Base-by-base conservation (phyloP, 2,329 filamentous ascomycete genomes). In the Pestalotiopsis sp. region DNA sequence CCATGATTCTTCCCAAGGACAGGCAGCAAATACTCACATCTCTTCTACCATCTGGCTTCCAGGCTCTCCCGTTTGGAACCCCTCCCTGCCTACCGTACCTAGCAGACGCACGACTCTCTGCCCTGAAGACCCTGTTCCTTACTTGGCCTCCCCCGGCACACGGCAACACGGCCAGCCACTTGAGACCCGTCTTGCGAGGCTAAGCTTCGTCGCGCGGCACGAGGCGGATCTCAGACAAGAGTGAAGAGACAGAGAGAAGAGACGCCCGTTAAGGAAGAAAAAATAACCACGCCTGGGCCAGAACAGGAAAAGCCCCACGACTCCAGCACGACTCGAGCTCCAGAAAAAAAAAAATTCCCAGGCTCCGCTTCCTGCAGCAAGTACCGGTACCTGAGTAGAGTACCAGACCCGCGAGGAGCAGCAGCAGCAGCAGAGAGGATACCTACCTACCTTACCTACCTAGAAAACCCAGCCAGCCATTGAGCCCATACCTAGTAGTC, bases 171-270 rank as follows among this genome's bases (percentile, higher is more conserved):
- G 59, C 27, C 27, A 62, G 25, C 25, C 23, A 36, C 27, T 36
- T 62, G 59, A 36, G 59, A n/a, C 13, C 31, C 27, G 36, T 62
- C 59, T 39, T 20, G n/a, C 59, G 31, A 39, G 31, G 25, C 59
- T 62, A 62, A 62, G n/a, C 59, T 62, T 39, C 59, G 31, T 62
- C 31, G 27, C 59, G 59, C 38, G 59, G 59, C n/a, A 36, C 59
- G 27, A 14, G 59, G 59, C 59, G 59, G 59, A 62, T 62, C 59
- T 62, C 59, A 62, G 59, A 27, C 59, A 62, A 39, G 59, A 36
- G 12, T 20, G 13, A 39, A 62, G 38, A 62, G 36, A 61, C 13
- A 23, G 57, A 52, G 20, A 52, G 41, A 45, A 52, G n/a, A 52
- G 17, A 52, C 31, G 31, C 31, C 31, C 31, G 9, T 36, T 36